A percentile compares a stretch with the other conserved stretches of the same genome.
Evolutionary conservation across 441 rosid species (phyloP).

Genomic region (Populus hybrid): DNA sequence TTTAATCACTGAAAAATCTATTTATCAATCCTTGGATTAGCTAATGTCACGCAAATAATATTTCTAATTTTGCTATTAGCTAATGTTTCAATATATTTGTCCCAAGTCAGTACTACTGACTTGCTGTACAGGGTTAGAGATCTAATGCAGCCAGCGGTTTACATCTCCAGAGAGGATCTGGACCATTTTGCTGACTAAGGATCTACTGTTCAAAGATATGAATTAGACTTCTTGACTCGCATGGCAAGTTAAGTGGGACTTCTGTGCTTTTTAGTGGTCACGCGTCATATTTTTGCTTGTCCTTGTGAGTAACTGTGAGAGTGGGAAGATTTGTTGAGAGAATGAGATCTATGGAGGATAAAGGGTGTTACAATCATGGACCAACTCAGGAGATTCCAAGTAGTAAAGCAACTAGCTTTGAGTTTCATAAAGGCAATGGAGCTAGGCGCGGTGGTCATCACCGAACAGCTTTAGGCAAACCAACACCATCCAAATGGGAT

Average conservation of each 20-base stretch:
- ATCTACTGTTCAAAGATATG: slow-evolving; percentile 3
- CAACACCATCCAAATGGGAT: slow-evolving; percentile 96
- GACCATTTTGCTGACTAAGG: slow-evolving; percentile 15
- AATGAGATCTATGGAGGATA: slow-evolving; percentile 83
- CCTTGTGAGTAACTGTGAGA: not conserved
- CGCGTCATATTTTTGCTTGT: not conserved
- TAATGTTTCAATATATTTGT: not conserved
- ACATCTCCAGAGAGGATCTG: slow-evolving; percentile 14
- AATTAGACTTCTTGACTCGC: slow-evolving; percentile 4
- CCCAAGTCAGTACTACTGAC: not conserved
- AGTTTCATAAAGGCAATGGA: slow-evolving; percentile 70
- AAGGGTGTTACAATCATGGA: slow-evolving; percentile 56
- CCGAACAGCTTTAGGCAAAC: slow-evolving; percentile 76
- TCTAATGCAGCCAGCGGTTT: slow-evolving; percentile 2
- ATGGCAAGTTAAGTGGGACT: slow-evolving; percentile 9
- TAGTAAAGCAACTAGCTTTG: slow-evolving; percentile 43
- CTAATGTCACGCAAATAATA: not conserved
- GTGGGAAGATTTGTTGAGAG: slow-evolving; percentile 18
- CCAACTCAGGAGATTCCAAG: slow-evolving; percentile 53
- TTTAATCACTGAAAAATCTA: slow-evolving; percentile 12
- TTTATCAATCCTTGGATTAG: slow-evolving; percentile 9
- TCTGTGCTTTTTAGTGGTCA: slow-evolving; percentile 5
- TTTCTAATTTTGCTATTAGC: not conserved
- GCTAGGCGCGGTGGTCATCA: slow-evolving; percentile 56
- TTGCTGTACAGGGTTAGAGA: not conserved